Evolutionary conservation across 148 eudicot genomes (phyloP).

Genomic region (Vaccinium corymbosum): DNA sequence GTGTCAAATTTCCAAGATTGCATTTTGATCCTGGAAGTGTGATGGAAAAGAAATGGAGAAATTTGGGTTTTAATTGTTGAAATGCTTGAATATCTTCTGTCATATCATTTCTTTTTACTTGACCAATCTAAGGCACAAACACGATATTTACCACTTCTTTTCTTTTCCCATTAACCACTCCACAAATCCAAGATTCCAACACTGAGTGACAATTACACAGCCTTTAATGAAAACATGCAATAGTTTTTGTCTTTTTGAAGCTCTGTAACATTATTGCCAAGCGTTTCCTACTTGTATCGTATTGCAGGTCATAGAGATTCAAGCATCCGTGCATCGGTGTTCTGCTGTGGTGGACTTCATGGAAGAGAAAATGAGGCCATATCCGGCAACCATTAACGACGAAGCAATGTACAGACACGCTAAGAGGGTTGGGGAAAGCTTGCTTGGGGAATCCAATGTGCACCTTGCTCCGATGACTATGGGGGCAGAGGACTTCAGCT

Average conservation of each 20-base stretch:
- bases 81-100: not conserved
- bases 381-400: constrained; percentile 35
- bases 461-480: constrained; percentile 13
- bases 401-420: constrained; percentile 27
- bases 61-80: not conserved
- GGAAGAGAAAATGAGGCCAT: constrained; percentile 32
- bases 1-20: too few relatives aligned
- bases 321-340: constrained; percentile 39
- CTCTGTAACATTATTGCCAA: not conserved
- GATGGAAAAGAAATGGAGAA: not conserved
- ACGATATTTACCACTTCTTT: not conserved
- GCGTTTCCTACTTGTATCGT: not conserved
- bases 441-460: constrained; percentile 40
- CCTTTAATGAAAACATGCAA: not conserved
- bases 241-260: not conserved
- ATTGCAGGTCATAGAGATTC: constrained; percentile 34
- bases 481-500: constrained; percentile 49
- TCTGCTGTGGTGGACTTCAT: constrained; percentile 36
- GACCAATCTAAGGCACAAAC: not conserved
- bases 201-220: not conserved
- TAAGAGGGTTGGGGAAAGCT: constrained; percentile 15
- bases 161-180: not conserved
- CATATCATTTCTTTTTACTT: too few relatives aligned
- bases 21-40: constrained; percentile 3
- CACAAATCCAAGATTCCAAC: not conserved